Conservation (phyloP, 441 rosid species). For the Mallotus repandus region DNA sequence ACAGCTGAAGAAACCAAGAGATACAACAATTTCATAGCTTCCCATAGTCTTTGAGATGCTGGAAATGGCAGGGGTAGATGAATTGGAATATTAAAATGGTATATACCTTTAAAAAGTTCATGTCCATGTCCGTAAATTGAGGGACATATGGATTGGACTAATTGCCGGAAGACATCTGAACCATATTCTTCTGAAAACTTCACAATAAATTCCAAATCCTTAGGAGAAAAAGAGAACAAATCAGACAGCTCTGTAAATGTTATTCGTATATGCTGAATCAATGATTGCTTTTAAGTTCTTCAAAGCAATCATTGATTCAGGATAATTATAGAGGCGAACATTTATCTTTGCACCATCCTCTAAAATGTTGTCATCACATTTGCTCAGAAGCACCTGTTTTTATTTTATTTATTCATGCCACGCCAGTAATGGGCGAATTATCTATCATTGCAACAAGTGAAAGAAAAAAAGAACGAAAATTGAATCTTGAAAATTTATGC, state of each 20-base stretch:
- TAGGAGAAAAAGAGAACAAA: slow-evolving; percentile 70
- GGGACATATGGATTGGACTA: slow-evolving; percentile 91
- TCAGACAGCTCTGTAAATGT: slow-evolving; percentile 67
- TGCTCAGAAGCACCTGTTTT: slow-evolving; percentile 51
- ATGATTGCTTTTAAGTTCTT: slow-evolving; percentile 90
- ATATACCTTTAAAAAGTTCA: slow-evolving; percentile 91
- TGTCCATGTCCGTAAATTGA: slow-evolving; percentile 98
- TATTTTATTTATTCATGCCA: too few relatives aligned
- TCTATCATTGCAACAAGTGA: too few relatives aligned
- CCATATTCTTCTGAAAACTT: slow-evolving; percentile 89
- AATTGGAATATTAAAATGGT: not conserved
- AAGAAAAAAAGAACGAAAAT: not conserved
- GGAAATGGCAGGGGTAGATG: slow-evolving; percentile 5
- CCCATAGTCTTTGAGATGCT: slow-evolving; percentile 10
- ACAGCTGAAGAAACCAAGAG: slow-evolving; percentile 2
- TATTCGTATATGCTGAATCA: too few relatives aligned
- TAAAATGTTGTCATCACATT: slow-evolving; percentile 37
- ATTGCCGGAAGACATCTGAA: slow-evolving; percentile 71
- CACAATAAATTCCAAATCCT: slow-evolving; percentile 92
- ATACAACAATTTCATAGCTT: not conserved
- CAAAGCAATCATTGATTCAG: slow-evolving; percentile 79
- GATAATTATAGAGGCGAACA: slow-evolving; percentile 73
- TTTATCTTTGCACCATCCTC: slow-evolving; percentile 60
- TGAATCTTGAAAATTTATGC: too few relatives aligned
- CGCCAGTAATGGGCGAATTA: slow-evolving; percentile 11